Evolutionary conservation across 2,329 filamentous ascomycete species (phyloP), one percentile per base, ranked within the genome.

Genomic region (Phyllachora maydis): DNA sequence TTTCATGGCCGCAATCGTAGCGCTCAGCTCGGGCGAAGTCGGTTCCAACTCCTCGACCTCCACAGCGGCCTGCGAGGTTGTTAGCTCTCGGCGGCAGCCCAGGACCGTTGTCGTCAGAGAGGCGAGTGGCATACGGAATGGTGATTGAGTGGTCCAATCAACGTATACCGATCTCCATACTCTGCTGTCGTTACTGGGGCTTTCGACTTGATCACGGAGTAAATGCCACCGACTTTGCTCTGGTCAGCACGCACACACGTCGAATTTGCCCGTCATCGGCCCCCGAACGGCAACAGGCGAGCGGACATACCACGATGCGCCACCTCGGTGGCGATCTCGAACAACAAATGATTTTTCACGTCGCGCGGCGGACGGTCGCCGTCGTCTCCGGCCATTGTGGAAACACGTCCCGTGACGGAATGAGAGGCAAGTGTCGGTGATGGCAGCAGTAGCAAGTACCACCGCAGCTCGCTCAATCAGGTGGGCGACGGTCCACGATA

Each of bases 221-320:
- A 98, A 54, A 98, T 98, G 40, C 88, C 88, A 43, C 88, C 88
- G 31, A 98, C 88, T 90, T n/a, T n/a, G n/a, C n/a, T n/a, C n/a
- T n/a, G n/a, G n/a, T n/a, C n/a, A n/a, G 27, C 10, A 27, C 22
- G 16, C 18, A 28, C 14, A 14, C 6, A 14, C n/a, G 4, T n/a
- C n/a, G n/a, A n/a, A n/a, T n/a, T n/a, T n/a, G n/a, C n/a, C n/a
- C n/a, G n/a, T n/a, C n/a, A n/a, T n/a, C n/a, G n/a, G n/a, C n/a
- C n/a, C n/a, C n/a, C n/a, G n/a, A n/a, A n/a, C n/a, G n/a, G n/a
- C n/a, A n/a, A n/a, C 4, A 4, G n/a, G 17, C 26, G n/a, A 12
- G 18, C 14, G 14, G 29, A 47, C 59, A 36, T 61, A 85, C 79
- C 79, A 64, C 88, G 70, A 60, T 95, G 91, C 31, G 88, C 88